A percentile compares a stretch with the other conserved stretches of the same genome.
Conservation (phyloP, 129 eudicot genomes). For the Tanacetum coccineum region DNA sequence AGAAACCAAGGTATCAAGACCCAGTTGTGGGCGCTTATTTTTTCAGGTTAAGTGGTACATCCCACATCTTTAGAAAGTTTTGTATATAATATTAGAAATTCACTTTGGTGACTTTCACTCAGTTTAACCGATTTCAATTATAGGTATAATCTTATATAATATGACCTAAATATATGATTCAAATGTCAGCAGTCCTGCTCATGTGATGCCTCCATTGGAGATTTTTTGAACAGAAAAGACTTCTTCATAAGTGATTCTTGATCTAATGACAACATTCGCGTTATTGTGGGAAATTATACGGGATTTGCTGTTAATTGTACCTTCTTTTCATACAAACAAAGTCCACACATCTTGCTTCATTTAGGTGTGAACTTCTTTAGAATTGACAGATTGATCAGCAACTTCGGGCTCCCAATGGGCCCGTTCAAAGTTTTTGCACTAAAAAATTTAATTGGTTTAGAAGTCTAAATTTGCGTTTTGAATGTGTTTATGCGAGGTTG, state of each 20-base stretch:
- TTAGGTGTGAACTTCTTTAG: constrained; percentile 86
- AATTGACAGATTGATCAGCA: constrained; percentile 64
- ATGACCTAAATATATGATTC: too few relatives aligned
- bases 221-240: constrained; percentile 81
- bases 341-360: constrained; percentile 68
- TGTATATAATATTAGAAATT: not conserved
- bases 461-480: not conserved
- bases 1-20: too few relatives aligned
- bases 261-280: constrained; percentile 89
- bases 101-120: not conserved
- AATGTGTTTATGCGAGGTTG: too few relatives aligned
- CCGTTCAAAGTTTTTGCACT: constrained; percentile 55
- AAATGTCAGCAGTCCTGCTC: too few relatives aligned
- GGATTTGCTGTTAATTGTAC: constrained; percentile 89
- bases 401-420: constrained; percentile 88
- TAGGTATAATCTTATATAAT: too few relatives aligned
- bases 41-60: constrained; percentile 53
- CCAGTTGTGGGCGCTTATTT: too few relatives aligned
- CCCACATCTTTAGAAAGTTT: too few relatives aligned
- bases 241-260: constrained; percentile 84
- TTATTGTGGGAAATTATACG: constrained; percentile 82
- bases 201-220: constrained; percentile 93
- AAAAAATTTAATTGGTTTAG: not conserved
- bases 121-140: not conserved
- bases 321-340: constrained; percentile 74